These are phyloP conservation scores for Grigorovia yakushimaensis DNA, from an alignment of 805 yeast species.

Conservation along the genomic window DNA sequence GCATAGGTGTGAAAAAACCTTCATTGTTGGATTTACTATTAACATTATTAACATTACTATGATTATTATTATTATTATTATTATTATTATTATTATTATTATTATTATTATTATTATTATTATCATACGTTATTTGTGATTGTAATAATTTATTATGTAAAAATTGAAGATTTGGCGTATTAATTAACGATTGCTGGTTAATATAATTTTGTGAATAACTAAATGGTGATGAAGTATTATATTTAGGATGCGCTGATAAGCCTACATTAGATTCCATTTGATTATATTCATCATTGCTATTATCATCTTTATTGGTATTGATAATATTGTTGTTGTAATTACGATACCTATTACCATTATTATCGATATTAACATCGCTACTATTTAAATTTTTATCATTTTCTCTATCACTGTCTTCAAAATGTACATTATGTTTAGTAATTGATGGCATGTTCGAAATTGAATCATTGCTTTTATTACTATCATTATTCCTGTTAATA, in stretches of 20 bases:
- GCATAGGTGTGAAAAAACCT: neutral
- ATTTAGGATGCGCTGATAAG: neutral
- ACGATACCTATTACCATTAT: slow-evolving; percentile 3
- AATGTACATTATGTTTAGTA: neutral
- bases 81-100: neutral
- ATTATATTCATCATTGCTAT: neutral
- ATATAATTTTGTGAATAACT: neutral
- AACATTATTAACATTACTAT: neutral
- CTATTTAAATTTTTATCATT: slow-evolving; percentile 4
- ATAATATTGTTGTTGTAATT: slow-evolving; percentile 18
- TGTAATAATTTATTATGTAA: neutral
- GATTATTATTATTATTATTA: no score
- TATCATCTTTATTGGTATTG: slow-evolving; percentile 10
- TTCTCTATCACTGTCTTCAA: neutral
- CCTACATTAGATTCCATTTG: neutral
- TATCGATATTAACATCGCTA: slow-evolving; percentile 7
- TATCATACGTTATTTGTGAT: neutral
- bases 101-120: no score
- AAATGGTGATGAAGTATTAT: neutral
- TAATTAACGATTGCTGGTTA: neutral
- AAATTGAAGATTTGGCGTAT: neutral
- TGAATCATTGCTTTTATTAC: slow-evolving; percentile 4
- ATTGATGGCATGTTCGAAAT: neutral
- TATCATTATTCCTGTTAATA: slow-evolving; percentile 1
- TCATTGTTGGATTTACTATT: neutral